Percentiles rank a stretch among this genome's conserved stretches.
phyloP scores from a whole-genome alignment of 1,139 yeast genomes.

The Cylindricascospora bacillispora region DNA sequence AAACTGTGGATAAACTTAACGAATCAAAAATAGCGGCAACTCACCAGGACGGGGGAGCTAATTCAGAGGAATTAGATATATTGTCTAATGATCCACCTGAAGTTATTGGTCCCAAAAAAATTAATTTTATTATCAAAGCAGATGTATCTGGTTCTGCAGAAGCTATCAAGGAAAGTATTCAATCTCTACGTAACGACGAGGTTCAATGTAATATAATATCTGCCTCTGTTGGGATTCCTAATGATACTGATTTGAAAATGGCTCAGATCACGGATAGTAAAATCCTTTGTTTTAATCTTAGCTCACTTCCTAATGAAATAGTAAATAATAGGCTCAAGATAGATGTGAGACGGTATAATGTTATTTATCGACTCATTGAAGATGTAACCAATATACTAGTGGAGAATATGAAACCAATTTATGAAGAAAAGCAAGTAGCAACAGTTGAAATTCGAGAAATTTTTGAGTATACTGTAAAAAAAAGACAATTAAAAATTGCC shows the following conservation, averaged over 20 bases:
- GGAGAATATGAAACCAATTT: slow-evolving; percentile 48
- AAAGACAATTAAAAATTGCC: slow-evolving; percentile 51
- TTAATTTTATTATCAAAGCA: slow-evolving; percentile 66
- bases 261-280: slow-evolving; percentile 68
- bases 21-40: slow-evolving; percentile 27
- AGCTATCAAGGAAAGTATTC: slow-evolving; percentile 62
- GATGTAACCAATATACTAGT: slow-evolving; percentile 61
- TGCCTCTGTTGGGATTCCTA: slow-evolving; percentile 75
- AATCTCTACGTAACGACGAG: slow-evolving; percentile 74
- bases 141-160: slow-evolving; percentile 73
- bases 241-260: slow-evolving; percentile 68
- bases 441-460: slow-evolving; percentile 61
- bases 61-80: slow-evolving; percentile 31
- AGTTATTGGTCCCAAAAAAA: slow-evolving; percentile 23
- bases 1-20: slow-evolving; percentile 61
- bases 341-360: slow-evolving; percentile 53
- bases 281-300: slow-evolving; percentile 66
- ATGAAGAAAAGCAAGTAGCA: slow-evolving; percentile 55
- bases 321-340: slow-evolving; percentile 50
- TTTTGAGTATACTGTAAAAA: slow-evolving; percentile 51
- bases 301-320: slow-evolving; percentile 51
- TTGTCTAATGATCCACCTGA: slow-evolving; percentile 15
- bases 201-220: slow-evolving; percentile 56
- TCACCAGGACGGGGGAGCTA: slow-evolving; percentile 26
- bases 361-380: slow-evolving; percentile 80